Evolutionary conservation across 2,329 filamentous ascomycete genomes (phyloP), one percentile per base, ranked within the genome.

Genomic region (Xylariaceae sp.): DNA sequence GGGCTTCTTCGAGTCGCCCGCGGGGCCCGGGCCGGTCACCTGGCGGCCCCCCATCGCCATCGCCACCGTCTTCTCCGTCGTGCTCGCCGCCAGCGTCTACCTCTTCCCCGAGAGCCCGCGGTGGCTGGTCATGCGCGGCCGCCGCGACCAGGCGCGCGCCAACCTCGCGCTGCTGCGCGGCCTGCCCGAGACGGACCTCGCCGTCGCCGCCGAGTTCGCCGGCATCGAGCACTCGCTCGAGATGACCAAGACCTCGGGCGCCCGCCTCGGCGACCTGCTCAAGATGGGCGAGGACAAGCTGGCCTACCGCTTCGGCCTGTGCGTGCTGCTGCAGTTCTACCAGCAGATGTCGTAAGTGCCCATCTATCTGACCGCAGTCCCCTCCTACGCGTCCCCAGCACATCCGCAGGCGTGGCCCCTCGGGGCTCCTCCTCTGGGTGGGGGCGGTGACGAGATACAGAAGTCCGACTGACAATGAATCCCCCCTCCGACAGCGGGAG

Each of bases 241-340:
- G 43, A 56, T 63, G 34, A 60, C 63, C 5, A 49, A 48, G 22
- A 42, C 49, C 4, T 49, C 53, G 26, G 57, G 54, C 9, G 57
- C 59, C 3, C 61, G 53, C 33, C 50, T 69, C 8, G 50, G 46
- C 25, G 62, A 70, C 28, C 55, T 70, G 46, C 54, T 70, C 44
- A 65, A 58, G 43, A 67, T 65, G 58, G 66, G 65, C 35, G 60
- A 67, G 8, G 66, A 71, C 33, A 67, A 67, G 51, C 59, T 69
- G 1, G 51, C 60, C 12, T 70, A 74, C 52, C 65, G 70, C 16
- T 70, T 70, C 47, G 53, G 53, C 2, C 61, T 71, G 9, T 70
- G 65, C 44, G 63, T 70, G 31, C 55, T 68, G 24, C 49, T 70
- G 28, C 66, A 70, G 37, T 67, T 68, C 50, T 60, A 63, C 44